These are phyloP conservation scores for Ganoderma resinaceum DNA, from an alignment of 1,284 basidiomycete species.

Conservation along the genomic window DNA sequence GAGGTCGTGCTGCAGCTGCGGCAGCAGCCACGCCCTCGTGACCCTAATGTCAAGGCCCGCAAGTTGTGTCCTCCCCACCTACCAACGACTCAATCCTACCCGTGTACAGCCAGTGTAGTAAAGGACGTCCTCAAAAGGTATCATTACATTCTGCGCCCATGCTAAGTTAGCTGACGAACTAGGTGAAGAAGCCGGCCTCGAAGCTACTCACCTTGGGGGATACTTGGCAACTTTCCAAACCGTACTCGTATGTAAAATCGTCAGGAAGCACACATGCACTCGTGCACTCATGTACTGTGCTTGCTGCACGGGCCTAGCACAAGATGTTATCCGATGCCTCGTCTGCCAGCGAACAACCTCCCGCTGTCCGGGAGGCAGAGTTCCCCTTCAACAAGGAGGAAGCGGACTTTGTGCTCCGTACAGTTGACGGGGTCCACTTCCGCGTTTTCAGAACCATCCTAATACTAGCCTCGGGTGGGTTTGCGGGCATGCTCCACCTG, in stretches of 20 bases:
- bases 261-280: not conserved
- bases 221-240: too few species aligned
- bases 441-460: slow-evolving; percentile 28
- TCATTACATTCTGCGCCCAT: too few species aligned
- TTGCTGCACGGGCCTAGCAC: not conserved
- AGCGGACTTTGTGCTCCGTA: slow-evolving; percentile 30
- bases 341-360: not conserved
- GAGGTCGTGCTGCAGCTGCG: too few species aligned
- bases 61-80: too few species aligned
- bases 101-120: too few species aligned
- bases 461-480: slow-evolving; percentile 24
- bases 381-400: slow-evolving; percentile 27
- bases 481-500: slow-evolving; percentile 28
- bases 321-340: not conserved
- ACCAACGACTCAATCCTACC: too few species aligned
- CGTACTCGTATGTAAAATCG: not conserved
- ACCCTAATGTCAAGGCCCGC: too few species aligned
- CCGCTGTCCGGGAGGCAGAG: not conserved
- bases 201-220: too few species aligned
- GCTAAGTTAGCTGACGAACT: too few species aligned
- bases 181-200: too few species aligned
- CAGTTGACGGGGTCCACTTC: slow-evolving; percentile 27
- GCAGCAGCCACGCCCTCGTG: too few species aligned
- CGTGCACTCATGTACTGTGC: not conserved
- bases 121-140: too few species aligned